Evolutionary conservation across 495 filamentous ascomycete genomes (phyloP), one percentile per base, ranked within the genome.

Genomic region (Lichina pygmaea): DNA sequence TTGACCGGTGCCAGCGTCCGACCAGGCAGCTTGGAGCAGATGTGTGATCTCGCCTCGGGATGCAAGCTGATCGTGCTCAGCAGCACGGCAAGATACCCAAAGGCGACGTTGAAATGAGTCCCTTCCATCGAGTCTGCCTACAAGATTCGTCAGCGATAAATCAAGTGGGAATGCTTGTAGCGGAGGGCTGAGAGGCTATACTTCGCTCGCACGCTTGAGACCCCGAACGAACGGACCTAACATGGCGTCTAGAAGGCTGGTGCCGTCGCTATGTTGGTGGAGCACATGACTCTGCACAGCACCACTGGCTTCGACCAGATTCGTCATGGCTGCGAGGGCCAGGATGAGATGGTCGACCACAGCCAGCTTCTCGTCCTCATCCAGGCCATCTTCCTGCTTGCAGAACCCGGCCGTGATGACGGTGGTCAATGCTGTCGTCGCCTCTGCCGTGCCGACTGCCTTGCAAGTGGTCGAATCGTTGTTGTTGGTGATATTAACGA

Each of bases 401-500:
- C 53, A 44, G 43, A 65, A 61, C 41, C 57, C 60, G 10, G 48
- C 52, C 44, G 39, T 58, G 44, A 67, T 53, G n/a, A 75, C 62
- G 33, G 54, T 50, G 31, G 74, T 63, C 8, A 86, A 54, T n/a
- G 62, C 60, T 39, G 57, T 61, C 24, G 85, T 57, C 44, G 81
- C 55, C 0, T 64, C 64, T 11, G 66, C 58, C 9, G 61, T 66
- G 8, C 74, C 68, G 54, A 93, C 79, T 30, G 65, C 53, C 30
- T 73, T 66, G 45, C 79, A 83, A 33, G 80, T 70, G 11, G 61
- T 60, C 2, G 68, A 54, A 46, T 79, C 81, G 13, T 15, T 15
- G 52, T 81, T 81, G 60, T 94, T 93, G 12, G 85, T 89, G 12
- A 86, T 62, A 58, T 94, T 94, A 51, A 94, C 65, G 41, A 76